Evolutionary conservation across 2,329 filamentous ascomycete species (phyloP).

Genomic region (Thelonectria olida): DNA sequence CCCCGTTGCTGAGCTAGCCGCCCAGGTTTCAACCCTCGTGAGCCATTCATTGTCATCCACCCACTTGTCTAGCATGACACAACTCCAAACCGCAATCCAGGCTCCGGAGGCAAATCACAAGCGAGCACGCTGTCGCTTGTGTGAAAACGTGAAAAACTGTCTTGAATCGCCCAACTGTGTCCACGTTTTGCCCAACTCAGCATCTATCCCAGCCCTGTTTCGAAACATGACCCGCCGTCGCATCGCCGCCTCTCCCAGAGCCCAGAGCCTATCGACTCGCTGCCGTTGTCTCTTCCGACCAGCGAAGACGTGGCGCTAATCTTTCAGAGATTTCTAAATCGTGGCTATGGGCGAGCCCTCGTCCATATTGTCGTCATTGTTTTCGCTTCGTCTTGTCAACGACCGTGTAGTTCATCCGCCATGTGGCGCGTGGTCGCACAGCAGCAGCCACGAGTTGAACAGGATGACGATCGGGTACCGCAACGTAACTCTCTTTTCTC

Average conservation of each 20-base stretch:
- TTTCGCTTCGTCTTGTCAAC: background rate
- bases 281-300: background rate
- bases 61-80: slow-evolving; percentile 10
- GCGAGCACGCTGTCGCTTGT: background rate
- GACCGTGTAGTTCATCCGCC: background rate
- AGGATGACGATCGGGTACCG: background rate
- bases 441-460: background rate
- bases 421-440: slow-evolving; percentile 15
- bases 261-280: background rate
- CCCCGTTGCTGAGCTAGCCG: background rate
- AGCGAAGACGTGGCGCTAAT: background rate
- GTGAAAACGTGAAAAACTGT: background rate
- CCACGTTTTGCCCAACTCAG: background rate
- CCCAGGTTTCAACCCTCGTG: slow-evolving; percentile 3
- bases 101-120: background rate
- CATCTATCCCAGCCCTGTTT: background rate
- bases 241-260: background rate
- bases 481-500: slow-evolving; percentile 1
- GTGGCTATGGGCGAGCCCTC: too few relatives aligned
- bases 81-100: slow-evolving; percentile 8
- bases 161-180: background rate
- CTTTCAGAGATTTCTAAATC: background rate
- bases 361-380: background rate
- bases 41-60: slow-evolving; percentile 5
- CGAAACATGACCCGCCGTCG: background rate